Evolutionary conservation across 768 basidiomycete species (phyloP).

Genomic region (Termitomyces sp.): DNA sequence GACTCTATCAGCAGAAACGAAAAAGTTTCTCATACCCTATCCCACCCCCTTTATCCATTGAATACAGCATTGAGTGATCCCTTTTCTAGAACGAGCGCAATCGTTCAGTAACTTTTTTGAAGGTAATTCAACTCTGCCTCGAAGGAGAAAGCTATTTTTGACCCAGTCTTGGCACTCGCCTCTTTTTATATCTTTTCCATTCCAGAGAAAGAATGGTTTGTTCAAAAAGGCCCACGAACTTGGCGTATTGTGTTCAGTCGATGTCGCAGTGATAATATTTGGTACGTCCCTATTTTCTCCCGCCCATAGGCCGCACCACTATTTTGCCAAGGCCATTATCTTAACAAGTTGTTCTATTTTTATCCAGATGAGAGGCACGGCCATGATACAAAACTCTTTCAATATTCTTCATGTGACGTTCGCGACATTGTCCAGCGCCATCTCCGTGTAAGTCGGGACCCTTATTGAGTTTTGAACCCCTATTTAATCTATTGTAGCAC

Average conservation of each 20-base stretch:
- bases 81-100: conserved; percentile 13
- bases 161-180: conserved; percentile 13
- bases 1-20: not conserved
- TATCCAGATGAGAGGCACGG: conserved; percentile 18
- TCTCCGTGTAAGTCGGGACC: conserved; percentile 28
- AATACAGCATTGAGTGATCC: not conserved
- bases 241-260: conserved; percentile 13
- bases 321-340: conserved; percentile 9
- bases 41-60: not conserved
- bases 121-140: conserved; percentile 10
- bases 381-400: conserved; percentile 66
- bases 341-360: conserved; percentile 15
- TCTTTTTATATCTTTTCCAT: conserved; percentile 7
- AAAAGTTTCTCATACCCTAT: not conserved
- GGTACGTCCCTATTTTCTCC: conserved; percentile 2
- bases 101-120: conserved; percentile 15
- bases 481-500: conserved; percentile 17
- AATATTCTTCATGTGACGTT: conserved; percentile 60
- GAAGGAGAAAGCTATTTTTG: conserved; percentile 16
- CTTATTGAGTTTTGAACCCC: not conserved
- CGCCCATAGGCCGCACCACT: not conserved
- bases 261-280: conserved; percentile 14
- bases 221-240: conserved; percentile 16
- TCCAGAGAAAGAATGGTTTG: conserved; percentile 14
- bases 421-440: conserved; percentile 58